Conservation (phyloP, 257 asterid species). For the Schizonepeta tenuifolia region DNA sequence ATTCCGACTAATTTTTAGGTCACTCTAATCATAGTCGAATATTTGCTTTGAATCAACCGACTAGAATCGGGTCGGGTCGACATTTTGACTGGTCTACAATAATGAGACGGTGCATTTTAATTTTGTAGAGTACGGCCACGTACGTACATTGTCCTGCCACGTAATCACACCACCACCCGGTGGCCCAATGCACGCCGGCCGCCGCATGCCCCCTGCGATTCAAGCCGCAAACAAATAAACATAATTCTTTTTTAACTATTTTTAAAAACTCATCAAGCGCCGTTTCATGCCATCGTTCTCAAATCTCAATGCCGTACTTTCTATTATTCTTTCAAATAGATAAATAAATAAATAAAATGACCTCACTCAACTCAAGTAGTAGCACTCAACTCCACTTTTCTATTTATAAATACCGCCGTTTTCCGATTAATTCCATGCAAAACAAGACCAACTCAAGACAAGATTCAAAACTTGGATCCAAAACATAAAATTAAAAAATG, state of each 20-base stretch:
- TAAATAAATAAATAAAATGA: not conserved
- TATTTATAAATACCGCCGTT: not conserved
- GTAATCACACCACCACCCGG: constrained; percentile 11
- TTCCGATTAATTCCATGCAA: not conserved
- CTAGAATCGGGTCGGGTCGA: too few species aligned
- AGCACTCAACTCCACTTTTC: not conserved
- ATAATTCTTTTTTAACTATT: not conserved
- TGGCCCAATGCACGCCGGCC: not conserved
- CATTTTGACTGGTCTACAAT: too few species aligned
- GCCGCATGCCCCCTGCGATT: constrained; percentile 5
- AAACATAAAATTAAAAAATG: not conserved
- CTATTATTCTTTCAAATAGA: not conserved
- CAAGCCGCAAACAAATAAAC: not conserved
- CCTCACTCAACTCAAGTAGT: not conserved
- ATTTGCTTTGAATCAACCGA: too few species aligned
- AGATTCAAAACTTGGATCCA: not conserved
- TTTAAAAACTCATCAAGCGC: not conserved
- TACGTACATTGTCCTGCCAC: constrained; percentile 4
- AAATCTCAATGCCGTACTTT: not conserved
- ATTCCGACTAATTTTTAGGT: too few species aligned
- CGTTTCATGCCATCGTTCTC: constrained; percentile 4
- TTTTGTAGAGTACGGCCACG: constrained; percentile 24
- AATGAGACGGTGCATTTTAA: not conserved
- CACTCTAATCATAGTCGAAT: too few species aligned
- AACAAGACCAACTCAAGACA: not conserved